phyloP scores from a whole-genome alignment of 1,139 yeast species.

The Suhomyces panamericanus region DNA sequence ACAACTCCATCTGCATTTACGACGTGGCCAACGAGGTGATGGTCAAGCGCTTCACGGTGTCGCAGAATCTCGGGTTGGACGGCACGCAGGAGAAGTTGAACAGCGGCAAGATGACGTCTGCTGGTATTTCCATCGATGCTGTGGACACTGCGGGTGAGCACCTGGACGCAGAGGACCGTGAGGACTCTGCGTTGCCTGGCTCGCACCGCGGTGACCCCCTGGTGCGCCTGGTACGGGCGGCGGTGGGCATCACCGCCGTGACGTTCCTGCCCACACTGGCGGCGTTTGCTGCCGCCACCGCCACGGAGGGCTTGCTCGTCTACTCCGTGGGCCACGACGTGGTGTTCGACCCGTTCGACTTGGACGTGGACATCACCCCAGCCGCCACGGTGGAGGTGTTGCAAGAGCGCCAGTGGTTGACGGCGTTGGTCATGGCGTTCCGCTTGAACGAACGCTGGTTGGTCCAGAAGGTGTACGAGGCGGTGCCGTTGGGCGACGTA shows the following conservation, averaged over 20 bases:
- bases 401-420: slow-evolving; percentile 65
- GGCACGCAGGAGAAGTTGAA: slow-evolving; percentile 84
- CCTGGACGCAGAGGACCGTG: slow-evolving; percentile 81
- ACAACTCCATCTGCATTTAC: slow-evolving; percentile 86
- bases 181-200: slow-evolving; percentile 81
- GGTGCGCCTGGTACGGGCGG: slow-evolving; percentile 70
- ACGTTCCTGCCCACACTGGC: slow-evolving; percentile 88
- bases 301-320: slow-evolving; percentile 88
- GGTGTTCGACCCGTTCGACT: slow-evolving; percentile 90
- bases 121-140: slow-evolving; percentile 73
- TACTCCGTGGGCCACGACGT: slow-evolving; percentile 77
- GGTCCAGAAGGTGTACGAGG: slow-evolving; percentile 71
- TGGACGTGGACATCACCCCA: slow-evolving; percentile 91
- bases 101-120: slow-evolving; percentile 81
- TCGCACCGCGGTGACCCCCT: slow-evolving; percentile 88
- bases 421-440: slow-evolving; percentile 90
- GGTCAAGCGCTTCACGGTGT: slow-evolving; percentile 76
- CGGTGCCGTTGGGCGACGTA: slow-evolving; percentile 74
- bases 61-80: slow-evolving; percentile 85
- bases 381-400: slow-evolving; percentile 66
- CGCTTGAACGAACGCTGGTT: slow-evolving; percentile 80
- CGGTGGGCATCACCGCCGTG: slow-evolving; percentile 72
- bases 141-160: slow-evolving; percentile 85
- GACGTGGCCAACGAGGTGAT: slow-evolving; percentile 87
- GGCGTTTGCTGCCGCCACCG: slow-evolving; percentile 93